Percentiles rank a stretch among this genome's conserved stretches.
Evolutionary conservation across 1,284 basidiomycete genomes (phyloP).

Genomic region (Spongispora temasekensis): DNA sequence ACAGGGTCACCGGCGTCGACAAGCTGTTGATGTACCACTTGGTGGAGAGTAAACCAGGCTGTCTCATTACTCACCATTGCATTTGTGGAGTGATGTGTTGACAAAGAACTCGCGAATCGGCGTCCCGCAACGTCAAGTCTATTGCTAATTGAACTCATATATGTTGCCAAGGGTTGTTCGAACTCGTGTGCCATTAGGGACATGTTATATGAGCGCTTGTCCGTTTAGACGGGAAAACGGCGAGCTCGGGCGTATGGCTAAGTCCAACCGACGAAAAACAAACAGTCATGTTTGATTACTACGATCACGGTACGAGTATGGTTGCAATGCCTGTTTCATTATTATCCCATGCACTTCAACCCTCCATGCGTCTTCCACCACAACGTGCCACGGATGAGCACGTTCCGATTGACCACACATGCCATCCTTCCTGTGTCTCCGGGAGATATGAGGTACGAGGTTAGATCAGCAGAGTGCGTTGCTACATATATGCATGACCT

Average conservation of each 20-base stretch:
- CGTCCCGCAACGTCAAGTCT: slow-evolving; percentile 99
- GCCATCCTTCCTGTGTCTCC: too few relatives aligned
- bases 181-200: slow-evolving; percentile 99
- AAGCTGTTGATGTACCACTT: slow-evolving; percentile 99
- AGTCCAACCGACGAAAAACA: slow-evolving; percentile 92
- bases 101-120: slow-evolving; percentile 99
- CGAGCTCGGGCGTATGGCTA: slow-evolving; percentile 99
- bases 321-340: slow-evolving; percentile 19
- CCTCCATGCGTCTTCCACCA: too few relatives aligned
- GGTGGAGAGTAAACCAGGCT: slow-evolving; percentile 98
- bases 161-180: slow-evolving; percentile 99
- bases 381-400: too few relatives aligned
- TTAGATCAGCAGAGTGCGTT: too few relatives aligned
- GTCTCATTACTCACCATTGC: slow-evolving; percentile 94
- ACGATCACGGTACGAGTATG: slow-evolving; percentile 21
- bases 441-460: too few relatives aligned
- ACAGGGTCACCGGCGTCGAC: slow-evolving; percentile 99
- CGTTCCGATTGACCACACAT: too few relatives aligned
- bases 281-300: not conserved
- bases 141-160: slow-evolving; percentile 99
- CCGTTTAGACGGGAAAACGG: slow-evolving; percentile 77
- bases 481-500: too few relatives aligned
- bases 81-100: too few relatives aligned
- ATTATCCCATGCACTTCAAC: too few relatives aligned
- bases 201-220: slow-evolving; percentile 21